Conservation (phyloP, 208 protist genomes). For the Vickermania spadyakhi region DNA sequence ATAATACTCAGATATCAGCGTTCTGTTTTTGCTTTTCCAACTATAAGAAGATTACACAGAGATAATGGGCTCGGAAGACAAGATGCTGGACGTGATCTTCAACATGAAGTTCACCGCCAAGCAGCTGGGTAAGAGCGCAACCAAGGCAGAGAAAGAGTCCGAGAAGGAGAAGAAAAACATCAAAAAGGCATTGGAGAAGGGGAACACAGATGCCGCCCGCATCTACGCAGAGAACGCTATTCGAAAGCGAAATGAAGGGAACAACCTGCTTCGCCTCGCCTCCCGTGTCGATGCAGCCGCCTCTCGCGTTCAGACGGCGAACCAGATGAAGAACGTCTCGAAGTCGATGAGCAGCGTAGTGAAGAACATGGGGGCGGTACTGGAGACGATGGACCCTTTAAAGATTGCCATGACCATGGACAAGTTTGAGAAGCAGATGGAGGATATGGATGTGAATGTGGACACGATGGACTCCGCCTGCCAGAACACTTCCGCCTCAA, state of each 20-base stretch:
- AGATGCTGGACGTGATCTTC: constrained; percentile 90
- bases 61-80: constrained; percentile 55
- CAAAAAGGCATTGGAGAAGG: constrained; percentile 95
- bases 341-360: constrained; percentile 92
- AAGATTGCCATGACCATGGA: constrained; percentile 93
- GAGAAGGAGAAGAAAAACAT: constrained; percentile 91
- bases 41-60: too few relatives aligned
- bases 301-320: constrained; percentile 91
- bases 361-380: constrained; percentile 93
- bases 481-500: constrained; percentile 72
- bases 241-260: constrained; percentile 92
- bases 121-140: constrained; percentile 86
- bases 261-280: constrained; percentile 94
- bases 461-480: constrained; percentile 93
- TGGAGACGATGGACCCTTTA: constrained; percentile 90
- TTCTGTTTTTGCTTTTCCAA: too few relatives aligned
- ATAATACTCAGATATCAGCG: too few relatives aligned
- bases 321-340: constrained; percentile 88
- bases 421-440: constrained; percentile 96
- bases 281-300: constrained; percentile 94
- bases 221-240: constrained; percentile 98
- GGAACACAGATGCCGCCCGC: constrained; percentile 95
- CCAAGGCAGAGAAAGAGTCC: constrained; percentile 82
- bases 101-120: constrained; percentile 95
- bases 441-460: constrained; percentile 91